Conservation (phyloP, 2,329 filamentous ascomycete genomes). For the Periconia digitata region DNA sequence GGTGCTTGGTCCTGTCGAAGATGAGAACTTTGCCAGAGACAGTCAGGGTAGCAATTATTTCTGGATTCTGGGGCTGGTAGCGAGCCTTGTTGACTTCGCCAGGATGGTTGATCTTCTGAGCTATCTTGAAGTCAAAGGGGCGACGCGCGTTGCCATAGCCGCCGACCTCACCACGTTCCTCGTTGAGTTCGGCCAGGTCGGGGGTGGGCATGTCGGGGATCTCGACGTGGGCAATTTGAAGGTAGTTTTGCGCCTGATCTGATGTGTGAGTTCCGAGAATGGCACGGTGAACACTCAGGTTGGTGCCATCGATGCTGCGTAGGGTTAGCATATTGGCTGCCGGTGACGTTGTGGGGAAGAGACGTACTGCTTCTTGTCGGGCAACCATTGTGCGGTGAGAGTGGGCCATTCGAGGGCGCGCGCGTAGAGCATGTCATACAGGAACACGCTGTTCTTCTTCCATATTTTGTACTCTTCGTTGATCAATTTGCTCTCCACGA, state of each 20-base stretch:
- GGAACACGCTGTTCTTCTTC: conserved; percentile 99
- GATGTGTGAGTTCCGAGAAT: conserved; percentile 95
- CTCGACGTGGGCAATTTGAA: conserved; percentile 93
- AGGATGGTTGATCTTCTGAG: conserved; percentile 94
- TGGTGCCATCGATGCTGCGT: conserved; percentile 67
- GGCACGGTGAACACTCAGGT: conserved; percentile 83
- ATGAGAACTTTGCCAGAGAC: conserved; percentile 85
- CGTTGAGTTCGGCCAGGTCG: conserved; percentile 83
- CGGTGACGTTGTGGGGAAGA: background rate
- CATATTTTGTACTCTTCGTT: conserved; percentile 99
- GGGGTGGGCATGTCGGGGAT: conserved; percentile 77
- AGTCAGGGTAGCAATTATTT: conserved; percentile 92
- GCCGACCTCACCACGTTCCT: conserved; percentile 88
- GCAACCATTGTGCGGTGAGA: conserved; percentile 96
- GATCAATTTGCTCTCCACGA: conserved; percentile 81
- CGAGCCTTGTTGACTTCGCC: conserved; percentile 98
- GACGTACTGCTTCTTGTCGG: conserved; percentile 60
- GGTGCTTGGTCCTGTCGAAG: conserved; percentile 95
- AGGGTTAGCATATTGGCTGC: conserved; percentile 41
- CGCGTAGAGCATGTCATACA: conserved; percentile 95
- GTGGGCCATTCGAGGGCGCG: conserved; percentile 97
- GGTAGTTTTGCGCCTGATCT: conserved; percentile 79
- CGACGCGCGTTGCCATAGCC: conserved; percentile 81
- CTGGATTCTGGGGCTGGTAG: conserved; percentile 96
- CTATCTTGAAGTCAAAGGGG: conserved; percentile 83